Conservation (phyloP, 495 filamentous ascomycete genomes). For the Penicillium nucicola region DNA sequence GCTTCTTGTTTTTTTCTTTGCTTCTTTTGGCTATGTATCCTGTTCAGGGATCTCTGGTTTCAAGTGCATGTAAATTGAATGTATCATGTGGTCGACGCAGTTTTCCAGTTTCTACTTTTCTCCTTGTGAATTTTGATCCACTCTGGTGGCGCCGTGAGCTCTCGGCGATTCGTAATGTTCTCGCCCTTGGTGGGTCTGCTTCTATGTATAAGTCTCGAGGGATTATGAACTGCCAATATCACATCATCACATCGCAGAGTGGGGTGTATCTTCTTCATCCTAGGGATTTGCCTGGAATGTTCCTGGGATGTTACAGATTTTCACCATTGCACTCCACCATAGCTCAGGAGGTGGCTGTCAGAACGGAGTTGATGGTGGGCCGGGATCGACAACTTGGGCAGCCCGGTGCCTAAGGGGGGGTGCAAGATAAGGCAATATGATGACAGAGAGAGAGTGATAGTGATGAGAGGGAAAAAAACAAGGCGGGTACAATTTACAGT, state of each 20-base stretch:
- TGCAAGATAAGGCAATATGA: neutral
- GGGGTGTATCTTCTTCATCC: neutral
- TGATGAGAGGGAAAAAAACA: neutral
- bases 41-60: too few species aligned
- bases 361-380: neutral
- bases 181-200: conserved; percentile 11
- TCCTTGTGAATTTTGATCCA: neutral
- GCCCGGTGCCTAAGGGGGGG: neutral
- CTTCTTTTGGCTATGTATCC: neutral
- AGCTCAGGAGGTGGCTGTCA: conserved; percentile 1
- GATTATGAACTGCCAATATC: neutral
- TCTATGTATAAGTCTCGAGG: conserved; percentile 16
- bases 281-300: too few species aligned
- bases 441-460: neutral
- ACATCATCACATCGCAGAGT: neutral
- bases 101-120: neutral
- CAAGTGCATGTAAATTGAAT: too few species aligned
- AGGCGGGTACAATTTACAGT: too few species aligned
- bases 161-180: conserved; percentile 16
- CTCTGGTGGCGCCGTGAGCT: conserved; percentile 12
- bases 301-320: too few species aligned
- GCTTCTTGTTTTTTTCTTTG: too few species aligned
- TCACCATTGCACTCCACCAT: neutral
- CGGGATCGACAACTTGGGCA: conserved; percentile 2
- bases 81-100: too few species aligned